Conservation (phyloP, 2,329 filamentous ascomycete genomes). For the Nannizziopsis arthrosporioides region DNA sequence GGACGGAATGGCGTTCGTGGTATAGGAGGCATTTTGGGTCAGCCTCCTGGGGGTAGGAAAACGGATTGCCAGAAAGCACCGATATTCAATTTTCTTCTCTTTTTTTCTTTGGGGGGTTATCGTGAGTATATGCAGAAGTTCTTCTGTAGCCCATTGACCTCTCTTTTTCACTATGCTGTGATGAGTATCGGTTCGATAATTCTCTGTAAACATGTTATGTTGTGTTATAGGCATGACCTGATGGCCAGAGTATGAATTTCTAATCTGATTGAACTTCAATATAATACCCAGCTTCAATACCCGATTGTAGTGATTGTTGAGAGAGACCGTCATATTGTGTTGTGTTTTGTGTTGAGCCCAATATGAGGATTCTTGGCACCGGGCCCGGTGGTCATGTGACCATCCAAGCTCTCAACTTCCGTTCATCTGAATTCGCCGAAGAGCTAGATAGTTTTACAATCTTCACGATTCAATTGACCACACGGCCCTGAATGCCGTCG, state of each 20-base stretch:
- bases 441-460: not conserved
- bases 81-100: not conserved
- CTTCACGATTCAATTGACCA: not conserved
- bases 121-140: not conserved
- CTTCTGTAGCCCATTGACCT: slow-evolving; percentile 1
- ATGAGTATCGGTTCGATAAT: slow-evolving; percentile 7
- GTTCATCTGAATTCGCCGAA: no score
- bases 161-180: not conserved
- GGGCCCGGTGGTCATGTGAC: no score
- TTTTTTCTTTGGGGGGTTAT: slow-evolving; percentile 7
- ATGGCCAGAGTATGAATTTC: no score
- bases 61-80: slow-evolving; percentile 8
- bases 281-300: no score
- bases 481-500: not conserved
- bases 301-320: no score
- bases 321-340: no score
- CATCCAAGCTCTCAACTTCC: no score
- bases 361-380: no score
- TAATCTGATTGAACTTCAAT: no score
- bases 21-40: not conserved
- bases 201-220: slow-evolving; percentile 6
- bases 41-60: slow-evolving; percentile 7
- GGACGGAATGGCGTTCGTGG: slow-evolving; percentile 6
- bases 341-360: no score
- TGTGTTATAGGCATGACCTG: not conserved